A percentile compares a stretch with the other conserved stretches of the same genome.
Conservation (phyloP, 768 basidiomycete genomes). For the Naganishia vishniacii region DNA sequence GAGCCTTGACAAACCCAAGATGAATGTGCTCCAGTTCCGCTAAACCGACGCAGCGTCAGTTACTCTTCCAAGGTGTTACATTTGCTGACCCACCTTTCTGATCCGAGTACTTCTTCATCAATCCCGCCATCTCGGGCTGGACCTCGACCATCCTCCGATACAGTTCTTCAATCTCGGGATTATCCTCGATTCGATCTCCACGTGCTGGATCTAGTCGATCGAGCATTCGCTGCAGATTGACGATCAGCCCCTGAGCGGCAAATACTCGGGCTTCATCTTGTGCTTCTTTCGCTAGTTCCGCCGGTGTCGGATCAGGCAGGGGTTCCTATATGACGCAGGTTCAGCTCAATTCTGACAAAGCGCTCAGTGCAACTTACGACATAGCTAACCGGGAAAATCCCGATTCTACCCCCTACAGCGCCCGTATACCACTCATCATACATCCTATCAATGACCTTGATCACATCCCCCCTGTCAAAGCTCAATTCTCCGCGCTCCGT, state of each 20-base stretch:
- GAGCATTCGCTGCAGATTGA: slow-evolving; percentile 55
- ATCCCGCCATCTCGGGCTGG: slow-evolving; percentile 87
- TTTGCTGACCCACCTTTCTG: slow-evolving; percentile 61
- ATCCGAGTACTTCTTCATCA: slow-evolving; percentile 95
- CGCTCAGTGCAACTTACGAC: slow-evolving; percentile 57
- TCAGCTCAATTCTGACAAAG: not conserved
- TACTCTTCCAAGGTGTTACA: not conserved
- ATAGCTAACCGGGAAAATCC: slow-evolving; percentile 96
- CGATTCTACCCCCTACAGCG: slow-evolving; percentile 78
- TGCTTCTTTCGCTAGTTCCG: slow-evolving; percentile 71
- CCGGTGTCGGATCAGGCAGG: slow-evolving; percentile 71
- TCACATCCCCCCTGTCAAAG: slow-evolving; percentile 85
- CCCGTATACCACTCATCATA: slow-evolving; percentile 98
- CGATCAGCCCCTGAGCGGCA: slow-evolving; percentile 50
- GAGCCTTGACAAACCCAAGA: slow-evolving; percentile 81
- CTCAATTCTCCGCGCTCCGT: slow-evolving; percentile 82
- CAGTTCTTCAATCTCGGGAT: slow-evolving; percentile 62
- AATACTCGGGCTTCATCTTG: slow-evolving; percentile 86
- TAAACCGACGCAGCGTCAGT: slow-evolving; percentile 43
- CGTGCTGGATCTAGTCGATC: slow-evolving; percentile 65
- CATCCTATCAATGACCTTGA: slow-evolving; percentile 87
- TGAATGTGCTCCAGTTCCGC: slow-evolving; percentile 93
- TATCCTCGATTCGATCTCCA: slow-evolving; percentile 75
- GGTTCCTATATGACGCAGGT: slow-evolving; percentile 32
- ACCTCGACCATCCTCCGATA: slow-evolving; percentile 84